Conservation (phyloP, 2,329 filamentous ascomycete genomes). For the Ophiostoma angusticollis region DNA sequence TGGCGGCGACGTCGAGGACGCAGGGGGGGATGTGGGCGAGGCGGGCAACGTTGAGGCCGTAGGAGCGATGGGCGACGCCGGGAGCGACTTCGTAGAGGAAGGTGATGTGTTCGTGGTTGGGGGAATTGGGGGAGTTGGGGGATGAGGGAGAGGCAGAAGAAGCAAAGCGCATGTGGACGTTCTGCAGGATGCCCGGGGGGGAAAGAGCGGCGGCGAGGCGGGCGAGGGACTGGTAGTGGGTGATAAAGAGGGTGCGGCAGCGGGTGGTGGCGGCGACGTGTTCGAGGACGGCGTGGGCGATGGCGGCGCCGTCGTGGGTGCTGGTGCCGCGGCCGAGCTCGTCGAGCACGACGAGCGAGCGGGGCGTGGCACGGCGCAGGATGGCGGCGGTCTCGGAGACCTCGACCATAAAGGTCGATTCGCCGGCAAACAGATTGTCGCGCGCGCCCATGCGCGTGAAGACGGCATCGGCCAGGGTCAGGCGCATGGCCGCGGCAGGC, state of each 20-base stretch:
- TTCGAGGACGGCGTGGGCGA: conserved; percentile 81
- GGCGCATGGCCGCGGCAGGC: conserved; percentile 57
- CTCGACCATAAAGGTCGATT: conserved; percentile 97
- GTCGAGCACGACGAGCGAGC: conserved; percentile 81
- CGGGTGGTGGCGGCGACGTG: conserved; percentile 63
- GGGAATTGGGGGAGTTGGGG: conserved; percentile 16
- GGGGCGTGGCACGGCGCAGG: conserved; percentile 72
- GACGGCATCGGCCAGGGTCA: conserved; percentile 82
- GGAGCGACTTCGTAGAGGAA: conserved; percentile 89
- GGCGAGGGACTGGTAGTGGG: conserved; percentile 84
- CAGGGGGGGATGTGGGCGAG: conserved; percentile 67
- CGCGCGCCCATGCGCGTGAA: conserved; percentile 93
- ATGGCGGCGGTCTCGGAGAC: conserved; percentile 86
- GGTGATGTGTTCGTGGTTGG: conserved; percentile 62
- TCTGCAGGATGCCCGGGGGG: conserved; percentile 47
- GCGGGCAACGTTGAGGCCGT: conserved; percentile 85
- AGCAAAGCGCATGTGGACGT: conserved; percentile 90
- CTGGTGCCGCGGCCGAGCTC: conserved; percentile 88
- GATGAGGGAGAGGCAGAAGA: conserved; percentile 4
- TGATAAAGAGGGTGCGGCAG: conserved; percentile 88
- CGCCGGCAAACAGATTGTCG: conserved; percentile 90
- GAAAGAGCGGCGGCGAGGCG: conserved; percentile 53
- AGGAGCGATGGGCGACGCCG: conserved; percentile 85
- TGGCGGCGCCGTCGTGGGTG: conserved; percentile 92
- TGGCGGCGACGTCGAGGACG: conserved; percentile 66